Percentiles rank a stretch among this genome's conserved stretches.
Evolutionary conservation across 257 asterid species (phyloP).

Genomic region (Marsdenia floribunda): DNA sequence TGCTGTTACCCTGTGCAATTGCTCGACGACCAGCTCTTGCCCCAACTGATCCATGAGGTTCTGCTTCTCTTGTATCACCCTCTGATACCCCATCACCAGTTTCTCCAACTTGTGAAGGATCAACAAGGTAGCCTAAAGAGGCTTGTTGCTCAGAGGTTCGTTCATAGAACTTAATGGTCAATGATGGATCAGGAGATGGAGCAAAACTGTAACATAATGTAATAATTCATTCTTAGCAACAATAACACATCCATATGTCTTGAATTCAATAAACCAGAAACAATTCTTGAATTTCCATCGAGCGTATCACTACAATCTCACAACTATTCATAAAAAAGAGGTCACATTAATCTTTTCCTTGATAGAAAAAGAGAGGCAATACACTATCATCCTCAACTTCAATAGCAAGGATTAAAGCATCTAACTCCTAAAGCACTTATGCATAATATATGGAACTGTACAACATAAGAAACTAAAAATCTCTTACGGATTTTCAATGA

Average conservation of each 20-base stretch:
- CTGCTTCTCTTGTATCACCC: slow-evolving; percentile 31
- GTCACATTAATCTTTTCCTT: background rate
- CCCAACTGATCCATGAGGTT: slow-evolving; percentile 93
- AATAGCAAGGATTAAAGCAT: background rate
- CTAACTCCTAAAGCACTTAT: background rate
- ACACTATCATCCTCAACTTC: background rate
- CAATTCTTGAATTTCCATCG: background rate
- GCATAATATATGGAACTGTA: background rate
- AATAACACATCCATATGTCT: background rate
- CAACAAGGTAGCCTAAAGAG: slow-evolving; percentile 63
- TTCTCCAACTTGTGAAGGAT: slow-evolving; percentile 43
- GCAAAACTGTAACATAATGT: slow-evolving; percentile 45
- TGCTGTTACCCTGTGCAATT: slow-evolving; percentile 86
- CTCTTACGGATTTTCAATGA: slow-evolving; percentile 93
- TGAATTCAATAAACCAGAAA: background rate
- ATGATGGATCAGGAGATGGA: slow-evolving; percentile 80
- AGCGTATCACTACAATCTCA: background rate
- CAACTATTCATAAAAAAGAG: background rate
- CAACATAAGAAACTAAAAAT: slow-evolving; percentile 11
- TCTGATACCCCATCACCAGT: slow-evolving; percentile 29
- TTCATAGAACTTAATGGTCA: slow-evolving; percentile 74
- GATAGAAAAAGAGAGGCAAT: background rate
- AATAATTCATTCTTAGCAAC: background rate
- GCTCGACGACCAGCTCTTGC: slow-evolving; percentile 80
- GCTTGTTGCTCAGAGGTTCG: slow-evolving; percentile 88